phyloP scores from a whole-genome alignment of 2,329 filamentous ascomycete species.

The Cryphonectria carpinicola region DNA sequence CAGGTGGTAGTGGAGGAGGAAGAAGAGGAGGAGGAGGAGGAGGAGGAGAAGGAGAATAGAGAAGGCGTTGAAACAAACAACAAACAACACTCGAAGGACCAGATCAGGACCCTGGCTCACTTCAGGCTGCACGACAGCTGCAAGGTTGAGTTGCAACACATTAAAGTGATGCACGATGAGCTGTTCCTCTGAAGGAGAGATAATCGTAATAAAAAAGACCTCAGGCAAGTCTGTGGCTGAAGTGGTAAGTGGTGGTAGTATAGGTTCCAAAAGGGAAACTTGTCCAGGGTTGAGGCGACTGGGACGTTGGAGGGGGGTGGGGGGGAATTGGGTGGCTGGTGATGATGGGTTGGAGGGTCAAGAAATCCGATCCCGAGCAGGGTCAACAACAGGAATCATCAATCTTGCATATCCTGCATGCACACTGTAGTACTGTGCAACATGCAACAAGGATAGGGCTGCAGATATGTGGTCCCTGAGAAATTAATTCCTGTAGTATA shows the following conservation, averaged over 20 bases:
- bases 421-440: not conserved
- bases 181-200: conserved; percentile 5
- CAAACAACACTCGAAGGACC: not conserved
- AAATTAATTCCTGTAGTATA: not conserved
- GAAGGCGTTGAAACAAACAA: not conserved
- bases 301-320: not conserved
- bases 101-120: not conserved
- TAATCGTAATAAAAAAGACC: not conserved
- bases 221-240: not conserved
- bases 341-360: not conserved
- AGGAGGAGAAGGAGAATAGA: not conserved
- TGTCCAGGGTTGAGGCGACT: not conserved
- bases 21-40: conserved; percentile 3
- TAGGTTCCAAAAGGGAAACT: not conserved
- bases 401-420: not conserved
- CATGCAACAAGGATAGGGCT: not conserved
- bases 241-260: not conserved
- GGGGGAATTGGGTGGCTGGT: conserved; percentile 14
- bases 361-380: not conserved
- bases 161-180: conserved; percentile 17
- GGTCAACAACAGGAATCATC: conserved; percentile 3
- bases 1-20: not conserved
- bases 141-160: not conserved
- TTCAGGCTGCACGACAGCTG: conserved; percentile 7
- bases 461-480: conserved; percentile 1